phyloP scores from a whole-genome alignment of 1,284 basidiomycete genomes.

The Tilletia caries region DNA sequence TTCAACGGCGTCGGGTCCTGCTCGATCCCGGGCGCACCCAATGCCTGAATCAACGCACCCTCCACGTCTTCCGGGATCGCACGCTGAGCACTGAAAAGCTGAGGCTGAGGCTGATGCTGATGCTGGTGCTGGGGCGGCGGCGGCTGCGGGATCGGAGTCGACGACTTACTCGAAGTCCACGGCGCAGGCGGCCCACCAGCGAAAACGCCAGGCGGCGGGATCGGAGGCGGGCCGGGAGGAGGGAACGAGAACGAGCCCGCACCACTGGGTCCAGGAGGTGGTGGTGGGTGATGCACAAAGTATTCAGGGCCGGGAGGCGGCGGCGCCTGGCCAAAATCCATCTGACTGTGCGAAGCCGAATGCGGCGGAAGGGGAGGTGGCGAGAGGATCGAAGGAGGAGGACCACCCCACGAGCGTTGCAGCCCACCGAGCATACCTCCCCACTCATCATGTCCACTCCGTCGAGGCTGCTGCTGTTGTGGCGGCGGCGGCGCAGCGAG shows the following conservation, averaged over 20 bases:
- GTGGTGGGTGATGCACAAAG: not conserved
- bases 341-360: not conserved
- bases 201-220: not conserved
- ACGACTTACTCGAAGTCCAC: no score
- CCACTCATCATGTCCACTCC: not conserved
- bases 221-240: not conserved
- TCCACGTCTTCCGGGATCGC: conserved; percentile 6
- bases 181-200: not conserved
- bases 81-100: not conserved
- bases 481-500: not conserved
- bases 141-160: not conserved
- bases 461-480: not conserved
- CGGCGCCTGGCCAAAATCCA: no score
- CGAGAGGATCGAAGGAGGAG: not conserved
- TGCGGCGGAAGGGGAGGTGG: not conserved
- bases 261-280: not conserved
- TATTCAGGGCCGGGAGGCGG: no score
- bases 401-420: not conserved
- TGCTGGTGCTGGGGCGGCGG: no score
- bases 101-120: not conserved
- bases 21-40: conserved; percentile 13
- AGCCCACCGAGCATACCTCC: no score
- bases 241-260: conserved; percentile 2
- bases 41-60: conserved; percentile 15
- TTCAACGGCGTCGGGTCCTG: conserved; percentile 6